Evolutionary conservation across 495 filamentous ascomycete genomes (phyloP).

Genomic region (Sabuloglossum arenarium): DNA sequence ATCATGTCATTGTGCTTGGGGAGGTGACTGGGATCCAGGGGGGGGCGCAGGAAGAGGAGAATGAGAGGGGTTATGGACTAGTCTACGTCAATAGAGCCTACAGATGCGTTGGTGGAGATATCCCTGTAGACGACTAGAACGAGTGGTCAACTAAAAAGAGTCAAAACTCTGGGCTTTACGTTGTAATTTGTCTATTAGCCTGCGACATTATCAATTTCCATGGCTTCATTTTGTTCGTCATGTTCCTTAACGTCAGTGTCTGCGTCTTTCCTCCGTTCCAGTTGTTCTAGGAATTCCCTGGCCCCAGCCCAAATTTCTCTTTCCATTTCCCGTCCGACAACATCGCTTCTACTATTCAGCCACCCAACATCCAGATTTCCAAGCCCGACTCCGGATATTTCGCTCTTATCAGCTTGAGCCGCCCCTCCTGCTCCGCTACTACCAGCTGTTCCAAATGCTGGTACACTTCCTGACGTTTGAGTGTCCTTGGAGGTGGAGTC

Average conservation of each 20-base stretch:
- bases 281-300: conserved; percentile 24
- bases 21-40: background rate
- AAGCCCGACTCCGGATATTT: conserved; percentile 26
- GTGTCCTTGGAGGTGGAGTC: conserved; percentile 10
- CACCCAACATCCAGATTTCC: conserved; percentile 58
- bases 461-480: conserved; percentile 2
- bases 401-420: conserved; percentile 7
- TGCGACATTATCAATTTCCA: background rate
- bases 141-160: too few relatives aligned
- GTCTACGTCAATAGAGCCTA: conserved; percentile 3
- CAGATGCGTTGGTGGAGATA: background rate
- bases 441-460: background rate
- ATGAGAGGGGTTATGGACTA: background rate
- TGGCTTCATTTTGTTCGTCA: background rate
- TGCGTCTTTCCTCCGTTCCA: background rate
- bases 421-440: conserved; percentile 8
- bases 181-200: background rate
- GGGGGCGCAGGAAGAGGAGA: background rate
- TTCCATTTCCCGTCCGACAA: conserved; percentile 58
- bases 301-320: conserved; percentile 53
- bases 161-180: background rate
- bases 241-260: background rate
- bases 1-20: conserved; percentile 4
- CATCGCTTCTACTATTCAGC: conserved; percentile 59
- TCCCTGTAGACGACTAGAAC: too few relatives aligned